These are phyloP conservation scores for Macrocystidia cucumis DNA, from an alignment of 1,284 basidiomycete species.

Conservation along the genomic window DNA sequence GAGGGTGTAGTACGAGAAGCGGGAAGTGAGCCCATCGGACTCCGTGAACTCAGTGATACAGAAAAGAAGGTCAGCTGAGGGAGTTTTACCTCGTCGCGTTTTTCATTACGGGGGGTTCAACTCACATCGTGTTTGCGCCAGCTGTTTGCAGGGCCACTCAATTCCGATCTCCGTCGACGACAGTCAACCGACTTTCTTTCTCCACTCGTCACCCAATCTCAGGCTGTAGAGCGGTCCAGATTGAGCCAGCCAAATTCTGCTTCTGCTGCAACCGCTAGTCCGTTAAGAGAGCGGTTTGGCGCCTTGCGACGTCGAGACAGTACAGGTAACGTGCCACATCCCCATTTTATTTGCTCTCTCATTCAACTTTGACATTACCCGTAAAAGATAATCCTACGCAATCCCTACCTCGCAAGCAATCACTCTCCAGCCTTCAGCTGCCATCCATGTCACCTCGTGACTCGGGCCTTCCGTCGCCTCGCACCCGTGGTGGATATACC, in stretches of 20 bases:
- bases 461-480: conserved; percentile 51
- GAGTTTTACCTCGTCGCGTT: conserved; percentile 12
- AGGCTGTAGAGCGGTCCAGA: conserved; percentile 49
- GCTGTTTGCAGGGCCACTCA: conserved; percentile 69
- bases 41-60: conserved; percentile 73
- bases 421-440: conserved; percentile 54
- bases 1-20: conserved; percentile 78
- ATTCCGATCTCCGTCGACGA: conserved; percentile 75
- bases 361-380: conserved; percentile 6
- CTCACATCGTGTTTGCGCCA: conserved; percentile 21
- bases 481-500: conserved; percentile 49
- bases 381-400: conserved; percentile 22
- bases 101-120: conserved; percentile 10
- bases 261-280: conserved; percentile 39
- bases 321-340: conserved; percentile 36
- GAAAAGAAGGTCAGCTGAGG: conserved; percentile 75
- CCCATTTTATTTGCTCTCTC: conserved; percentile 2
- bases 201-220: conserved; percentile 39
- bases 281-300: conserved; percentile 60
- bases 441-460: conserved; percentile 52
- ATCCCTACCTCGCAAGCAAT: conserved; percentile 55
- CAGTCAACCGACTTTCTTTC: conserved; percentile 67
- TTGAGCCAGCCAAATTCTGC: conserved; percentile 37
- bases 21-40: conserved; percentile 63
- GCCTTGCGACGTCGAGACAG: conserved; percentile 60